Evolutionary conservation across 352 stramenopile species (phyloP), one percentile per base, ranked within the genome.

Genomic region (Thalassiosira exigua): DNA sequence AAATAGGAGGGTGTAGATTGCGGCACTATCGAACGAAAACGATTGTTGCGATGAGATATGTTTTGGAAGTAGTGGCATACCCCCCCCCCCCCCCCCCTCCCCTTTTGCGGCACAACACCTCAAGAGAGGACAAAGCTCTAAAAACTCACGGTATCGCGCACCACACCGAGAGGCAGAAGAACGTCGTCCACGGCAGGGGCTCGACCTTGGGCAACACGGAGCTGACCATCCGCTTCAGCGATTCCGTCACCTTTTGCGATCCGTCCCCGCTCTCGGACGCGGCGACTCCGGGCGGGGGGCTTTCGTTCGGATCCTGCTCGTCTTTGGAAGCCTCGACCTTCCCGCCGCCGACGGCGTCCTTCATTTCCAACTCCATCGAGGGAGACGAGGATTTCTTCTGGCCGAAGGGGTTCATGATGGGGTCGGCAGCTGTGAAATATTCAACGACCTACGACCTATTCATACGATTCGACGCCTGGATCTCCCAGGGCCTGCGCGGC

Each of bases 191-290:
- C 21, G 62, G 54, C 17, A 87, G 24, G 33, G 64, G 67, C 57
- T 86, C 61, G 9, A 81, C 59, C 66, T 86, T 86, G 46, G 79
- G 79, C n/a, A 75, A 68, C 27, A 81, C 41, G 11, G 27, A 62
- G 54, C 36, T 44, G 7, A 44, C 14, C 36, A 44, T 44, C 7
- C 36, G 7, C 36, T 44, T 44, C 36, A 44, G n/a, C n/a, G n/a
- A n/a, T n/a, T n/a, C n/a, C n/a, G n/a, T n/a, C n/a, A n/a, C n/a
- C n/a, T n/a, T n/a, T n/a, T n/a, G n/a, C n/a, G n/a, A n/a, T n/a
- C n/a, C n/a, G n/a, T n/a, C n/a, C 3, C 9, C 21, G 0, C 19
- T 1, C 19, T 33, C 7, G 48, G 14, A 57, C 5, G 32, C 12
- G 39, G 39, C 39, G 11, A n/a, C n/a, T 12, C 39, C 12, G n/a